Conservation (phyloP, 75 land plant genomes). For the Cunninghamia lanceolata region DNA sequence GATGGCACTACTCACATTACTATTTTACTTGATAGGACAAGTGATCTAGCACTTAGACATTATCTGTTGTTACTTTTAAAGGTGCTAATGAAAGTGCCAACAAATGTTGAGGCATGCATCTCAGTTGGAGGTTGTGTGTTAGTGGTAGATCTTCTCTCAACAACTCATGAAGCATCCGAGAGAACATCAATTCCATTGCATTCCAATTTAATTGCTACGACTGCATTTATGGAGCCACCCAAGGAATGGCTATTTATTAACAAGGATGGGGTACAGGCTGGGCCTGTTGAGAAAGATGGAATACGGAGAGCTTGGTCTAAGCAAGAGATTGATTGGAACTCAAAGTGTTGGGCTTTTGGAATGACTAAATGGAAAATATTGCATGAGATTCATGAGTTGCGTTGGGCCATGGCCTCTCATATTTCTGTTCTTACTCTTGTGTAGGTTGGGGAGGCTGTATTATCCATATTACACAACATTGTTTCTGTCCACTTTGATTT, state of each 20-base stretch:
- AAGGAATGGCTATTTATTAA: conserved; percentile 92
- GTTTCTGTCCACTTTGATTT: conserved; percentile 96
- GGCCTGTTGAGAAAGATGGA: conserved; percentile 94
- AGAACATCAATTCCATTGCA: conserved; percentile 95
- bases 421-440: conserved; percentile 86
- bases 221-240: conserved; percentile 96
- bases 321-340: conserved; percentile 85
- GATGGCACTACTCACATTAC: conserved; percentile 96
- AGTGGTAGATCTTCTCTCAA: conserved; percentile 93
- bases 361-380: conserved; percentile 95
- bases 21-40: conserved; percentile 90
- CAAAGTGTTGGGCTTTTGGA: conserved; percentile 89
- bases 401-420: conserved; percentile 87
- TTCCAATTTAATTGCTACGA: conserved; percentile 93
- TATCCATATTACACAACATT: conserved; percentile 92
- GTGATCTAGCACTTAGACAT: conserved; percentile 90
- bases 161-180: conserved; percentile 93
- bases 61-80: conserved; percentile 86
- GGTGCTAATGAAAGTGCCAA: conserved; percentile 85
- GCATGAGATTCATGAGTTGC: conserved; percentile 91
- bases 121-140: conserved; percentile 97
- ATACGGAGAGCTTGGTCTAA: conserved; percentile 94
- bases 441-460: conserved; percentile 92
- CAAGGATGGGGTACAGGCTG: conserved; percentile 78
- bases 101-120: conserved; percentile 90